Evolutionary conservation across 1,284 basidiomycete species (phyloP).

Genomic region (Irpex rosettiformis): DNA sequence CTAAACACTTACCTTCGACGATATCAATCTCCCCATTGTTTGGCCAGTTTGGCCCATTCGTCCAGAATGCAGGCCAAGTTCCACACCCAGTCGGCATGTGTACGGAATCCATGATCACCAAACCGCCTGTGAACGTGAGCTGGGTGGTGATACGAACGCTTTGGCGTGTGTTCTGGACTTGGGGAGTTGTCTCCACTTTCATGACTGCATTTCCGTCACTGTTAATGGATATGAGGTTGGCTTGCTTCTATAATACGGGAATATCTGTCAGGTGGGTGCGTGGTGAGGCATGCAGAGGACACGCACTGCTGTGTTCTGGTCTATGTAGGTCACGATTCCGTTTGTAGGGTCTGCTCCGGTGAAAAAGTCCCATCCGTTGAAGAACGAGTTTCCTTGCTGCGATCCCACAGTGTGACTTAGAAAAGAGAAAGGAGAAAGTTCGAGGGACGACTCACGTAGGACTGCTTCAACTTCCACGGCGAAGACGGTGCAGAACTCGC

Average conservation of each 20-base stretch:
- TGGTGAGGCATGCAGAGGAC: constrained; percentile 10
- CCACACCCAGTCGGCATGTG: constrained; percentile 92
- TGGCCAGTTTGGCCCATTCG: constrained; percentile 72
- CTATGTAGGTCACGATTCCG: constrained; percentile 62
- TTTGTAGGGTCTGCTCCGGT: constrained; percentile 73
- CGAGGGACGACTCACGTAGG: constrained; percentile 22
- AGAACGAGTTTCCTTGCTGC: constrained; percentile 68
- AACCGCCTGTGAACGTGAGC: constrained; percentile 57
- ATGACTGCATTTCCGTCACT: constrained; percentile 72
- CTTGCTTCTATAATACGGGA: constrained; percentile 36
- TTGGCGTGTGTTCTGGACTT: constrained; percentile 61
- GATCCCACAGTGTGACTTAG: constrained; percentile 8
- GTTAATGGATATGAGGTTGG: constrained; percentile 58
- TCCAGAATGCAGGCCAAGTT: constrained; percentile 74
- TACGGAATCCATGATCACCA: constrained; percentile 79
- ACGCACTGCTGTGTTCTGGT: constrained; percentile 54
- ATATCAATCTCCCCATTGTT: constrained; percentile 81
- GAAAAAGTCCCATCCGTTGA: constrained; percentile 80
- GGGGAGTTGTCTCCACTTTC: constrained; percentile 78
- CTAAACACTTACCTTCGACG: constrained; percentile 52
- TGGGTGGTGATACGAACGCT: constrained; percentile 76
- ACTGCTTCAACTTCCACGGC: constrained; percentile 28
- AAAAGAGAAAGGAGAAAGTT: background rate
- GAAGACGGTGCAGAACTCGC: constrained; percentile 19
- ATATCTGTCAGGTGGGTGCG: constrained; percentile 9